Conservation (phyloP, 2,329 filamentous ascomycete species). For the Sordariomycetes sp. region DNA sequence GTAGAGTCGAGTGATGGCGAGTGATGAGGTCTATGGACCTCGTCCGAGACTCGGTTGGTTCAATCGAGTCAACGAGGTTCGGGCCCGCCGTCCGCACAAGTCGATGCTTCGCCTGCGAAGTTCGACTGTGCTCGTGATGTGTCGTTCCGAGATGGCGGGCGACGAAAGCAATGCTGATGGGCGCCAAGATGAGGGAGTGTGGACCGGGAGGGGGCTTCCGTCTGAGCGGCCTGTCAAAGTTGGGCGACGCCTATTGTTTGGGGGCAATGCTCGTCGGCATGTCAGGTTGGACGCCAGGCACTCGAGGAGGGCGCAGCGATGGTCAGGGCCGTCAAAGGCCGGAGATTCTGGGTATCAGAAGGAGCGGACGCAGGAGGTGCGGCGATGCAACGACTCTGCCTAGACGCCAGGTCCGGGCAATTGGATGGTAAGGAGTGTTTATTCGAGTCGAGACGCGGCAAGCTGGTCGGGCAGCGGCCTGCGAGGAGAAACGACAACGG, state of each 20-base stretch:
- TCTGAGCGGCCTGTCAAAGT: not conserved
- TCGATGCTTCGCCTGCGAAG: slow-evolving; percentile 37
- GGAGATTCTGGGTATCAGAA: slow-evolving; percentile 1
- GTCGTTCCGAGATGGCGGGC: slow-evolving; percentile 4
- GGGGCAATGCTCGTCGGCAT: not conserved
- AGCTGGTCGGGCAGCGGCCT: not conserved
- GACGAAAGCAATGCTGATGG: not conserved
- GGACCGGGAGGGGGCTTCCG: not conserved
- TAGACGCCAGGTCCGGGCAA: slow-evolving; percentile 3
- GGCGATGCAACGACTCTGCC: not conserved
- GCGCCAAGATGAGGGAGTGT: not conserved
- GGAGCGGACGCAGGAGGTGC: not conserved
- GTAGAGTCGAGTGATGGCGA: not conserved
- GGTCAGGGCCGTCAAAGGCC: not conserved
- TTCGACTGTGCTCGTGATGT: slow-evolving; percentile 21
- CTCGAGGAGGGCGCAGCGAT: too few species aligned
- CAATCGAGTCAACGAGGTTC: slow-evolving; percentile 8
- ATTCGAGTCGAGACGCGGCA: not conserved
- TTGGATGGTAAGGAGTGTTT: slow-evolving; percentile 5
- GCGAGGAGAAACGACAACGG: not conserved
- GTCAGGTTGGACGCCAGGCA: not conserved
- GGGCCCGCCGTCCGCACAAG: slow-evolving; percentile 28
- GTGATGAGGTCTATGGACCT: not conserved
- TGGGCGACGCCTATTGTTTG: not conserved
- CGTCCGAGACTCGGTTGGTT: not conserved